These are phyloP conservation scores for Bruguiera parviflora DNA, from an alignment of 345 rosid genomes.

Conservation along the genomic window DNA sequence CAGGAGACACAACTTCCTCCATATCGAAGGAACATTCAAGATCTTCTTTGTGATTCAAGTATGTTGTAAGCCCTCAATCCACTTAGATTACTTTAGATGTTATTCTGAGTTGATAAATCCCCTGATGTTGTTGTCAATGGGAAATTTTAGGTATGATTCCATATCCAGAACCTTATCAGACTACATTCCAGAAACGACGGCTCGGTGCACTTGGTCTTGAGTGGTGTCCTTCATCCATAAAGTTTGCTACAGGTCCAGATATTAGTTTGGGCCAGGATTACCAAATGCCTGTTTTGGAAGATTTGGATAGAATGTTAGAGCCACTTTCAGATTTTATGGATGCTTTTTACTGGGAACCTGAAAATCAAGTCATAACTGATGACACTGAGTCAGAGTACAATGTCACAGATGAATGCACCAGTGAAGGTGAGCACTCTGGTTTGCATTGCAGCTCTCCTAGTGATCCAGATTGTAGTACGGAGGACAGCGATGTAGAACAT, in stretches of 20 bases:
- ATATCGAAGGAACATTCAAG: constrained; percentile 26
- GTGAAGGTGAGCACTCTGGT: constrained; percentile 28
- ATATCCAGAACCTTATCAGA: constrained; percentile 33
- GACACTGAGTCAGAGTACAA: constrained; percentile 30
- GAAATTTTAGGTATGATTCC: constrained; percentile 26
- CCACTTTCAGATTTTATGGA: constrained; percentile 26
- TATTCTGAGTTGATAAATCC: neutral
- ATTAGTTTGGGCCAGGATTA: constrained; percentile 27
- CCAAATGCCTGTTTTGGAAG: constrained; percentile 31
- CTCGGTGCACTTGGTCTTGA: constrained; percentile 30
- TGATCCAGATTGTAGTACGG: constrained; percentile 17
- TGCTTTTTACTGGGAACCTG: constrained; percentile 30
- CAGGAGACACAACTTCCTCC: constrained; percentile 30
- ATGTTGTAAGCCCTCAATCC: constrained; percentile 24
- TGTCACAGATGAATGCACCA: constrained; percentile 23
- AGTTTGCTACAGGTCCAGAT: constrained; percentile 22
- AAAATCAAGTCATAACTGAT: constrained; percentile 21
- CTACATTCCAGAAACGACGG: constrained; percentile 26
- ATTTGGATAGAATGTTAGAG: constrained; percentile 28
- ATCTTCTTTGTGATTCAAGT: constrained; percentile 34
- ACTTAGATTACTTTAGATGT: constrained; percentile 15
- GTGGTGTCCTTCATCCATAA: constrained; percentile 27
- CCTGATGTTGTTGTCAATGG: neutral
- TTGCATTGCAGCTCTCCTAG: constrained; percentile 19
- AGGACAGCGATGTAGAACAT: constrained; percentile 18